Evolutionary conservation across 75 land plant species (phyloP), one percentile per base, ranked within the genome.

Genomic region (Pseudotsuga menziesii): DNA sequence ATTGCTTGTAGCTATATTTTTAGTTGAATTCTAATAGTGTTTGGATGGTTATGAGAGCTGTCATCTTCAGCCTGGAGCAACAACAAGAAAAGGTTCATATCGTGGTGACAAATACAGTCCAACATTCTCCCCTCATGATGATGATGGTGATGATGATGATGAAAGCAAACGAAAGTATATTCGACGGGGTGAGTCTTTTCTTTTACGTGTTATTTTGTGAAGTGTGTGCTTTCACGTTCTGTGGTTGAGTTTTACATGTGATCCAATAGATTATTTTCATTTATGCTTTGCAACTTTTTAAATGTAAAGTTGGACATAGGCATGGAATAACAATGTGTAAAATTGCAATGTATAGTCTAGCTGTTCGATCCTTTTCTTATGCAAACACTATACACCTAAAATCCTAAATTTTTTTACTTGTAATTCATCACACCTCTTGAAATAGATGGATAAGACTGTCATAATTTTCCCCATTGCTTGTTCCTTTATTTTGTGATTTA

Each of bases 61-160:
- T 13, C 2, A 14, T 27, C 27, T 54, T 73, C 86, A 91, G 89
- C 89, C 91, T 29, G 91, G 89, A 74, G 91, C 97, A 61, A 90
- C 89, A 57, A 92, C 97, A 61, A 73, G 97, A 72, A 94, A 94
- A 76, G 77, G 74, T 67, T 73, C 84, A 58, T n/a, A 77, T 14
- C 78, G 84, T 80, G 88, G 79, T 74, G 97, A 94, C 9, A 80
- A 86, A 76, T 86, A 89, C 80, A 85, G 80, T 77, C 83, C 93
- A 73, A 90, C 87, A 77, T 76, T 73, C 19, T 85, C 85, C 44
- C 85, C 89, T 74, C 88, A 84, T 89, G 94, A 88, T 11, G 90
- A 94, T 79, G 96, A 94, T 86, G 32, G 0, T 29, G 32, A 29
- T 1, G 52, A 48, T 48, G 96, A 95, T 75, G 98, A 95, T 88